phyloP scores from a whole-genome alignment of 169 alveolate genomes.

The Eimeria acervulina region DNA sequence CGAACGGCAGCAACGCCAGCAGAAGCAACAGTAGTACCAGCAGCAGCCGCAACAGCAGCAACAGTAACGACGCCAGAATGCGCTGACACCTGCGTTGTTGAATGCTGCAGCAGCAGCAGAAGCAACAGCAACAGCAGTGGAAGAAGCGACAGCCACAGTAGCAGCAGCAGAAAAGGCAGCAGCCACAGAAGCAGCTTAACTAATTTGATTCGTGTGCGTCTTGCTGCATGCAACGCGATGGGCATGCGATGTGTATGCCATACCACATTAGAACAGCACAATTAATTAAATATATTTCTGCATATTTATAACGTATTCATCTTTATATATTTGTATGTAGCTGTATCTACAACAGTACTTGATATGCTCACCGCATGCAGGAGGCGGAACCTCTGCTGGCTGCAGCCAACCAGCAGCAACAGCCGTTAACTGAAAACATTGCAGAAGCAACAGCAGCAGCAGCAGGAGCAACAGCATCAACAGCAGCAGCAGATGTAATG shows the following conservation, averaged over 20 bases:
- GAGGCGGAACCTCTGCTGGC: constrained; percentile 56
- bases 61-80: too few species aligned
- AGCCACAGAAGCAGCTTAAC: neutral
- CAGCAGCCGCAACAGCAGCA: too few species aligned
- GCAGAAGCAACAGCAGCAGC: constrained; percentile 22
- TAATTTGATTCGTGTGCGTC: neutral
- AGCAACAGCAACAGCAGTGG: too few species aligned
- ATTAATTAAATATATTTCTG: neutral
- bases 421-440: constrained; percentile 7
- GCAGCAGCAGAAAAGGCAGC: constrained; percentile 3
- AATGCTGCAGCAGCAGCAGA: too few species aligned
- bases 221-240: neutral
- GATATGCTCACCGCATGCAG: constrained; percentile 53
- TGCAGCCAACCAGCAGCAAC: constrained; percentile 69
- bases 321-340: neutral
- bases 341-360: too few species aligned
- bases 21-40: too few species aligned
- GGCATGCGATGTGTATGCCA: too few species aligned
- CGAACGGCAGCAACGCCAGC: neutral
- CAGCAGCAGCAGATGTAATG: neutral
- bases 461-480: neutral
- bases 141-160: too few species aligned
- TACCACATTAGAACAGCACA: too few species aligned
- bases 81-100: too few species aligned
- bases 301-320: neutral